phyloP scores from a whole-genome alignment of 2,329 filamentous ascomycete genomes.

The Endothia cerciana region DNA sequence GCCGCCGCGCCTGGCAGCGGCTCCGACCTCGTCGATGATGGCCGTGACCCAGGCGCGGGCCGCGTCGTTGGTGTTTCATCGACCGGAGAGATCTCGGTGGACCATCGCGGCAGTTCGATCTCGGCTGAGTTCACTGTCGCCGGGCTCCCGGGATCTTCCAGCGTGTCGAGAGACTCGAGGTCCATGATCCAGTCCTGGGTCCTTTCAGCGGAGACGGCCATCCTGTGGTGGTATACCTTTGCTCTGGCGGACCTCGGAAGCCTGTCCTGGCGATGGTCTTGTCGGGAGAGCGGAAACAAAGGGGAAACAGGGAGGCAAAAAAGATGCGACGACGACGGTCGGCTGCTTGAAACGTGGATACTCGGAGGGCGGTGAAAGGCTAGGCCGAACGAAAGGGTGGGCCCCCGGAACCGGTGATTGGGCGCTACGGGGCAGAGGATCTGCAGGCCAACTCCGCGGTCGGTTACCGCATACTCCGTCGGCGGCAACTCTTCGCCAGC shows the following conservation, averaged over 20 bases:
- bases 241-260: background rate
- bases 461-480: background rate
- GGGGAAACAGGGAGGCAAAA: background rate
- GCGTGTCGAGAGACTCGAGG: slow-evolving; percentile 19
- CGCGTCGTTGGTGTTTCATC: background rate
- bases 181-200: slow-evolving; percentile 28
- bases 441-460: background rate
- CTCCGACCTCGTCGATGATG: slow-evolving; percentile 18
- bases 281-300: too few species aligned
- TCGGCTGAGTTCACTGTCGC: slow-evolving; percentile 18
- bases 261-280: background rate
- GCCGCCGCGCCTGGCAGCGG: slow-evolving; percentile 26
- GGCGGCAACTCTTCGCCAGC: too few species aligned
- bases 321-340: background rate
- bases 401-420: background rate
- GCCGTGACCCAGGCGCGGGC: background rate
- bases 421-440: background rate
- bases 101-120: slow-evolving; percentile 13
- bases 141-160: slow-evolving; percentile 21
- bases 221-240: background rate
- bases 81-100: slow-evolving; percentile 21
- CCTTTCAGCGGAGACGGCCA: slow-evolving; percentile 17
- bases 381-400: background rate
- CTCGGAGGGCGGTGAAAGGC: slow-evolving; percentile 2
- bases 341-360: slow-evolving; percentile 2